These are phyloP conservation scores for Mortierella antarctica DNA, from an alignment of 192 early-diverging fungal genomes.

Conservation along the genomic window DNA sequence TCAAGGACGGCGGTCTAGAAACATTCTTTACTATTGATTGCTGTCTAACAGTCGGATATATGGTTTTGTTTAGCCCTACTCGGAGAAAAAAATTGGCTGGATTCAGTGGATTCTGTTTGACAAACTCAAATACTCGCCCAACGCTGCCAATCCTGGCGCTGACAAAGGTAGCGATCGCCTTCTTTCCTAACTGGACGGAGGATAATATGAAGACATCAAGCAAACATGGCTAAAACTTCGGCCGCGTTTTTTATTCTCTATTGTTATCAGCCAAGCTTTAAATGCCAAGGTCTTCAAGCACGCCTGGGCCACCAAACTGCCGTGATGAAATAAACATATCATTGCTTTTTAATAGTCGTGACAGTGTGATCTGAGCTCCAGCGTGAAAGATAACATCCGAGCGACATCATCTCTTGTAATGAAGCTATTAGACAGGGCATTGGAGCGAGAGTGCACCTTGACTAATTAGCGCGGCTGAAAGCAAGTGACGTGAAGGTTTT, in stretches of 20 bases:
- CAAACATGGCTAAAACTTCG: background rate
- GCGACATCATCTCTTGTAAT: too few relatives aligned
- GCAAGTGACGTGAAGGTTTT: too few relatives aligned
- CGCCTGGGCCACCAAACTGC: too few relatives aligned
- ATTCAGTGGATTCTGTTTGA: conserved; percentile 22
- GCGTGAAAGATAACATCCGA: too few relatives aligned
- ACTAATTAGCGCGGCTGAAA: too few relatives aligned
- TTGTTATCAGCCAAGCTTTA: too few relatives aligned
- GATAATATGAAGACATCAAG: background rate
- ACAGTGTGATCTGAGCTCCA: too few relatives aligned
- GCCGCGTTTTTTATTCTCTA: background rate
- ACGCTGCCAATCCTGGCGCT: conserved; percentile 33
- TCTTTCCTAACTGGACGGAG: background rate
- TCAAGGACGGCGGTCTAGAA: background rate
- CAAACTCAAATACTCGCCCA: conserved; percentile 19
- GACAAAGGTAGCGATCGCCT: conserved; percentile 17
- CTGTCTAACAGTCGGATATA: background rate
- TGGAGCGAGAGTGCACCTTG: too few relatives aligned
- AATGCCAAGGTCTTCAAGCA: too few relatives aligned
- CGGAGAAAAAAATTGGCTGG: conserved; percentile 40
- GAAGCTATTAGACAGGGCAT: too few relatives aligned
- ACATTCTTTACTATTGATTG: background rate
- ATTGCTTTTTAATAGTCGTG: too few relatives aligned
- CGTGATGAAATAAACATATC: too few relatives aligned
- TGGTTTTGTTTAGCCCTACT: conserved; percentile 28